Evolutionary conservation across 306 rosid genomes (phyloP).

Genomic region (Carpinus viminea): DNA sequence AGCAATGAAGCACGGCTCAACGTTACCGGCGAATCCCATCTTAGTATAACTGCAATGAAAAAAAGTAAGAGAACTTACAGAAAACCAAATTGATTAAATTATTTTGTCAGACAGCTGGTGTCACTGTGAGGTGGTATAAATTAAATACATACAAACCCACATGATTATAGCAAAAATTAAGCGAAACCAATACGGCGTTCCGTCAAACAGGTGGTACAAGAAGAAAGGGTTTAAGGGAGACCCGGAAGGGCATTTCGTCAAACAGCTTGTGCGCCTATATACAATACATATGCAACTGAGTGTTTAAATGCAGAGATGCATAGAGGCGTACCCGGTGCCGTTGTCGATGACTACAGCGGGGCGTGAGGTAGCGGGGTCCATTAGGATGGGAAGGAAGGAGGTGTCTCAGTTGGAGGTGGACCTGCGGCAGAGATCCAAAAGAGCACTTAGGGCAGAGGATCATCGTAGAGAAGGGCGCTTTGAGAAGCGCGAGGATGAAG

Average conservation of each 20-base stretch:
- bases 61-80: background rate
- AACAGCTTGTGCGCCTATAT: constrained; percentile 28
- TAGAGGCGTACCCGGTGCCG: constrained; percentile 81
- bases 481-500: constrained; percentile 31
- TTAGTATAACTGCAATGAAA: constrained; percentile 71
- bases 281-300: background rate
- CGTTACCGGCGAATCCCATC: constrained; percentile 98
- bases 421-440: constrained; percentile 81
- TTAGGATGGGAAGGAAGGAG: constrained; percentile 34
- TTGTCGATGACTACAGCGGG: constrained; percentile 96
- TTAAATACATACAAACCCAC: background rate
- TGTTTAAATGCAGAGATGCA: background rate
- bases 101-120: constrained; percentile 27
- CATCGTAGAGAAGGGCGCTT: constrained; percentile 63
- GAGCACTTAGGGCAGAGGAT: constrained; percentile 51
- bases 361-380: constrained; percentile 95
- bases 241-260: constrained; percentile 33
- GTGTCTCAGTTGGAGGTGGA: constrained; percentile 41
- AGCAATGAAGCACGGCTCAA: constrained; percentile 86
- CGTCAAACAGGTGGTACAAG: background rate
- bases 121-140: background rate
- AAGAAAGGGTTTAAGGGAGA: background rate
- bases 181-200: constrained; percentile 2
- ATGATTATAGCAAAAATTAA: background rate
- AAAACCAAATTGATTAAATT: constrained; percentile 13